These are phyloP conservation scores for Caryopteris hybrid DNA, from an alignment of 305 asterid genomes.

Conservation along the genomic window DNA sequence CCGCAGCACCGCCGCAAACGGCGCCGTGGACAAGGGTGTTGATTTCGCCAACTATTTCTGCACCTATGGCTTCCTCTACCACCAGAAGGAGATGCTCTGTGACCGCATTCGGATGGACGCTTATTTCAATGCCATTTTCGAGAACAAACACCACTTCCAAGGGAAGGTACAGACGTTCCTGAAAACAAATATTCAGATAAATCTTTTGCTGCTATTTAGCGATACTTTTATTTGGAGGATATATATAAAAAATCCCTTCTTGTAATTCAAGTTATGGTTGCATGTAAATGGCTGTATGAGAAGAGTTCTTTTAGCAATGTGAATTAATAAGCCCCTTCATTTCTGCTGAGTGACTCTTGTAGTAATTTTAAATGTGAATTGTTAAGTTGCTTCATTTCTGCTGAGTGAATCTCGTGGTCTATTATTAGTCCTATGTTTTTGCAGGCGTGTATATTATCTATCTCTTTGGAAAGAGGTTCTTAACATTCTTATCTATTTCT, in stretches of 20 bases:
- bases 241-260: neutral
- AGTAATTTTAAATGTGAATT: too few species aligned
- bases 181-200: neutral
- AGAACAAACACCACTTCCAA: slow-evolving; percentile 72
- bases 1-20: slow-evolving; percentile 43
- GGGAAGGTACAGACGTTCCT: slow-evolving; percentile 54
- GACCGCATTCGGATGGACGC: slow-evolving; percentile 99
- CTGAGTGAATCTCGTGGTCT: neutral
- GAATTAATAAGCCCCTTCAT: neutral
- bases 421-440: neutral
- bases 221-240: neutral
- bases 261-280: neutral
- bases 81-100: slow-evolving; percentile 98
- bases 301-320: neutral
- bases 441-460: neutral
- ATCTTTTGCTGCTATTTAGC: neutral
- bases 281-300: neutral
- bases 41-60: slow-evolving; percentile 98
- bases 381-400: neutral
- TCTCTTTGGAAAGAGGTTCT: neutral
- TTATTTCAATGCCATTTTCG: slow-evolving; percentile 72
- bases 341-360: neutral
- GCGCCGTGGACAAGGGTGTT: slow-evolving; percentile 74
- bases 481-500: neutral
- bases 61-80: slow-evolving; percentile 88